Evolutionary conservation across 495 filamentous ascomycete species (phyloP), one percentile per base, ranked within the genome.

Genomic region (Tuber calosporum): DNA sequence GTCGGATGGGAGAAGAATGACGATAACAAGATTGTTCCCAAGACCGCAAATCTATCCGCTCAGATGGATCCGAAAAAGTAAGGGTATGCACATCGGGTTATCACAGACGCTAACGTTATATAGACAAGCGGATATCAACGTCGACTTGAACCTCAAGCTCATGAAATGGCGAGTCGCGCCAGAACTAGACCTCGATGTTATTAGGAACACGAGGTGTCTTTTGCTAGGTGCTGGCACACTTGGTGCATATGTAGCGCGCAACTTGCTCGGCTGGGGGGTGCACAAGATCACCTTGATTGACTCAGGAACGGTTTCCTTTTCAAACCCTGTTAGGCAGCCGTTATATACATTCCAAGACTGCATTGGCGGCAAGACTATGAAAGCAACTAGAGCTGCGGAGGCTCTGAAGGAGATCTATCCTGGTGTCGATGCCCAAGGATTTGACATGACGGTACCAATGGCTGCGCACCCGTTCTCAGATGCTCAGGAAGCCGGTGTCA

Each of bases 101-200:
- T 22, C 53, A 19, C 36, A 67, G 68, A 71, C 45, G 43, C 76
- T 71, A 74, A 70, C 45, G 36, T 71, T 38, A 19, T 38, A 76
- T 71, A 89, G 88, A 75, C 85, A 98, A 37, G 95, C 95, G 36
- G 93, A 97, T 76, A 93, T 97, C 82, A 91, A 94, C n/a, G 95
- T 97, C 15, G 95, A 99, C 80, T 88, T 99, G 68, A 99, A 99
- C 79, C 86, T 97, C 74, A 98, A 97, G 83, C 87, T 99, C 70
- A 99, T 99, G 88, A 97, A 97, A 84, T 99, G 95, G 95, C 89
- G 95, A 38, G 92, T 99, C 72, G 92, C 93, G 30, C 95, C 95
- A 9, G 88, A 88, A 66, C 85, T 99, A 36, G 87, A 98, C 81
- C 89, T 99, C 19, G 93, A 96, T 17, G 89, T 87, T 69, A 92